A percentile compares a stretch with the other conserved stretches of the same genome.
phyloP scores from a whole-genome alignment of 2,329 filamentous ascomycete species.

The Madurella mycetomatis region DNA sequence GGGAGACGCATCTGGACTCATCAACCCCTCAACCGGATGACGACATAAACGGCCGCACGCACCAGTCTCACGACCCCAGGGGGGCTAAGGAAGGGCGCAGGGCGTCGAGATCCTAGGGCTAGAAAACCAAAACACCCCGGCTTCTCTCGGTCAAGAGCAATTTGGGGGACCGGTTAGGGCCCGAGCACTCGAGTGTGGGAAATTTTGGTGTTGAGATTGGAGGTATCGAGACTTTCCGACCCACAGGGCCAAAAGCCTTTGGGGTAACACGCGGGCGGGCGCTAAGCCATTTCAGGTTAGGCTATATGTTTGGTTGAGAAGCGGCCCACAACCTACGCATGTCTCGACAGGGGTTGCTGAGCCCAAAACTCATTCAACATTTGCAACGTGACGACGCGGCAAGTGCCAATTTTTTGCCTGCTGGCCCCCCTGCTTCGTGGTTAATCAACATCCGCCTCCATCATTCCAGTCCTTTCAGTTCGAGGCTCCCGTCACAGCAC shows the following conservation, averaged over 20 bases:
- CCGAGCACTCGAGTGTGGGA: neutral
- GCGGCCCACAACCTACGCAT: slow-evolving; percentile 15
- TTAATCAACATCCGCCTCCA: slow-evolving; percentile 11
- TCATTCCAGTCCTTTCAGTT: slow-evolving; percentile 9
- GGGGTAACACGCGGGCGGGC: slow-evolving; percentile 15
- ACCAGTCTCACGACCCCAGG: no score
- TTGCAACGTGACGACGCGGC: slow-evolving; percentile 21
- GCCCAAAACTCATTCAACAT: slow-evolving; percentile 28
- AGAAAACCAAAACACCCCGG: neutral
- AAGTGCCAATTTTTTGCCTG: slow-evolving; percentile 20
- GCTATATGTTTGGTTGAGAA: slow-evolving; percentile 26
- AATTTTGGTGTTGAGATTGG: neutral
- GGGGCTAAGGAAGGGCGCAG: no score
- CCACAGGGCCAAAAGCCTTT: slow-evolving; percentile 13
- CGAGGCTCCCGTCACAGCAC: neutral
- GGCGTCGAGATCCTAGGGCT: no score
- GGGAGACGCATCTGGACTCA: no score
- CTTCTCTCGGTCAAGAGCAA: neutral
- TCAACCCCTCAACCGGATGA: no score
- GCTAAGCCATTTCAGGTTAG: slow-evolving; percentile 21
- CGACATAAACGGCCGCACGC: no score
- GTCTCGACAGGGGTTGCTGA: slow-evolving; percentile 14
- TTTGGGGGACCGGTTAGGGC: neutral
- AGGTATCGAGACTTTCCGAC: slow-evolving; percentile 20
- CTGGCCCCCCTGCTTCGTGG: slow-evolving; percentile 16